Percentiles rank a stretch among this genome's conserved stretches.
These are phyloP conservation scores for Vigna angularis DNA, from an alignment of 306 rosid species.

Conservation along the genomic window DNA sequence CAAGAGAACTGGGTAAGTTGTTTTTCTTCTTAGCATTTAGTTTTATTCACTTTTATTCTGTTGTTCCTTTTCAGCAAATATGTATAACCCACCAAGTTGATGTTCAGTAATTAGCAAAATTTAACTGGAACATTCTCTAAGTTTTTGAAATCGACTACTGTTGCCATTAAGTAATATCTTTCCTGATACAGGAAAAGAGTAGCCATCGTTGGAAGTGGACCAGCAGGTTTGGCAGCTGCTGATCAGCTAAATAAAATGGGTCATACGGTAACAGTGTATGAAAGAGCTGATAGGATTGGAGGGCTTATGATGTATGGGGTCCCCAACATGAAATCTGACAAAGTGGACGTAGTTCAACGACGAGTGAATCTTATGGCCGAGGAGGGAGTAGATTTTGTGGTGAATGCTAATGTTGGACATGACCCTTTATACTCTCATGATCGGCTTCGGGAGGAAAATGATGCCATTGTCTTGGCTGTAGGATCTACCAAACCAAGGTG, in stretches of 20 bases:
- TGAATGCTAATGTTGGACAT: slow-evolving; percentile 80
- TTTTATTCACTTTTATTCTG: background rate
- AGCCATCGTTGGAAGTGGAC: slow-evolving; percentile 96
- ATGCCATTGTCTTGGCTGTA: slow-evolving; percentile 85
- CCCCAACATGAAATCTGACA: slow-evolving; percentile 95
- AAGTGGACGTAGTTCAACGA: slow-evolving; percentile 81
- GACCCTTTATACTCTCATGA: slow-evolving; percentile 80
- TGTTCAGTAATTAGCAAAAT: background rate
- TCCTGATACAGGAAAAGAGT: slow-evolving; percentile 73
- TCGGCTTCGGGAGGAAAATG: slow-evolving; percentile 74
- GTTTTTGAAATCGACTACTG: background rate
- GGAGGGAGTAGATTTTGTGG: slow-evolving; percentile 86
- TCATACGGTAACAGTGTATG: slow-evolving; percentile 66
- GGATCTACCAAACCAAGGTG: slow-evolving; percentile 99
- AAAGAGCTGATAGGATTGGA: slow-evolving; percentile 59
- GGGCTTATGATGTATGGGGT: slow-evolving; percentile 99
- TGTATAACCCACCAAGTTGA: background rate
- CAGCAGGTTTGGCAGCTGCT: slow-evolving; percentile 97
- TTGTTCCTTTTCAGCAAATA: slow-evolving; percentile 28
- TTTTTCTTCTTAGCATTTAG: slow-evolving; percentile 1
- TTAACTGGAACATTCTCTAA: background rate
- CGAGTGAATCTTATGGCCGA: slow-evolving; percentile 90
- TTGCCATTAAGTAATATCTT: slow-evolving; percentile 19
- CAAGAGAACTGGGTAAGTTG: slow-evolving; percentile 81
- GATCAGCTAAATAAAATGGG: slow-evolving; percentile 96